Evolutionary conservation across 2,329 filamentous ascomycete species (phyloP), one percentile per base, ranked within the genome.

Genomic region (Claviceps sp.): DNA sequence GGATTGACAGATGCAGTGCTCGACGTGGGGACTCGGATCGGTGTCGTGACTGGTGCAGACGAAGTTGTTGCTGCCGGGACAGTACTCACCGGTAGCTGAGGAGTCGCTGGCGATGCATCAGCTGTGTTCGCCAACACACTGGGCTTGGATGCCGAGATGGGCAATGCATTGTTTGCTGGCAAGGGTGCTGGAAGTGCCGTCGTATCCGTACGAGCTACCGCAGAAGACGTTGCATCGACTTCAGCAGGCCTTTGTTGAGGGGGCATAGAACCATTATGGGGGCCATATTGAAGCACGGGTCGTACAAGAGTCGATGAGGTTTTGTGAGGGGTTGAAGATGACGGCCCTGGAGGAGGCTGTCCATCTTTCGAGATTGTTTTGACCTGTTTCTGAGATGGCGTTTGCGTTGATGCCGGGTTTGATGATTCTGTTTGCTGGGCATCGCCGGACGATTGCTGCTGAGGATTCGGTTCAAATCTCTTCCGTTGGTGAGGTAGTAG

Each of bases 271-370:
- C 80, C 80, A 54, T 80, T 80, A 2, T 80, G 78, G 42, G 81
- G 81, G 0, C 81, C 81, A 61, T 84, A 85, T 60, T 84, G 81
- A 52, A 84, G 68, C 40, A 84, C 73, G 3, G 81, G 81, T 44
- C 81, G 75, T 52, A 59, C 48, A 54, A 58, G 58, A 57, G 58
- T 41, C 11, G 53, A 46, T 30, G 47, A 39, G 5, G 47, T 45
- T 30, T 47, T 17, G 24, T 38, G 46, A 37, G 46, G 3, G 2
- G 16, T 47, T 24, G 50, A 14, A n/a, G 38, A 19, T 19, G 34
- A 19, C 11, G 34, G 42, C 6, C 13, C 14, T 34, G 39, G 41
- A 37, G 44, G 26, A 16, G 30, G 26, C 19, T 47, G 37, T 11
- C 46, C 50, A 14, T 26, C 39, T 42, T 37, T 40, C 26, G 44